phyloP scores from a whole-genome alignment of 176 grass and related monocot species.

The Oryza punctata region DNA sequence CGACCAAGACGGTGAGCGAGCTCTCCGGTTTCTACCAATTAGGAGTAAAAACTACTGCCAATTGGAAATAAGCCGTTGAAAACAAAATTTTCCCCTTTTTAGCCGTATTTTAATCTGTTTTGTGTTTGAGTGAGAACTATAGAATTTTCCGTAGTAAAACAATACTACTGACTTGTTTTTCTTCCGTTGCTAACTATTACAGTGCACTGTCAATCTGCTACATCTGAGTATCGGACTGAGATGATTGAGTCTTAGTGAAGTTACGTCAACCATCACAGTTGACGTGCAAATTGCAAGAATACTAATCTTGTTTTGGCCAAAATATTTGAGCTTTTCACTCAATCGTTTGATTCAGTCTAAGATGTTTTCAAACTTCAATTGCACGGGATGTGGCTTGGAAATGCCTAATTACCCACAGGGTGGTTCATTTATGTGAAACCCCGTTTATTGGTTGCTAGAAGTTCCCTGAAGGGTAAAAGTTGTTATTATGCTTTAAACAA shows the following conservation, averaged over 20 bases:
- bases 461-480: neutral
- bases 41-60: too few species aligned
- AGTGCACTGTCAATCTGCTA: too few species aligned
- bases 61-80: too few species aligned
- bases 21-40: too few species aligned
- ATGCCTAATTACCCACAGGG: neutral
- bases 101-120: too few species aligned
- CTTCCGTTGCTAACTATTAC: too few species aligned
- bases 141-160: too few species aligned
- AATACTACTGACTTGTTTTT: too few species aligned
- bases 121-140: too few species aligned
- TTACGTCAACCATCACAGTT: neutral
- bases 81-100: too few species aligned
- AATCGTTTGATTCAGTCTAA: neutral
- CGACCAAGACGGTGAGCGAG: slow-evolving; percentile 46
- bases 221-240: neutral
- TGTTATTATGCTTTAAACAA: too few species aligned
- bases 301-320: neutral
- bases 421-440: neutral
- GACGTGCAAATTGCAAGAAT: neutral
- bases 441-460: too few species aligned
- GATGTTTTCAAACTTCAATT: neutral
- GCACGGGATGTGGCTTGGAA: neutral
- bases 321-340: neutral
- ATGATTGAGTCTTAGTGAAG: neutral